Base-by-base conservation (phyloP, 768 basidiomycete genomes). In the Cystofilobasidium ferigula region DNA sequence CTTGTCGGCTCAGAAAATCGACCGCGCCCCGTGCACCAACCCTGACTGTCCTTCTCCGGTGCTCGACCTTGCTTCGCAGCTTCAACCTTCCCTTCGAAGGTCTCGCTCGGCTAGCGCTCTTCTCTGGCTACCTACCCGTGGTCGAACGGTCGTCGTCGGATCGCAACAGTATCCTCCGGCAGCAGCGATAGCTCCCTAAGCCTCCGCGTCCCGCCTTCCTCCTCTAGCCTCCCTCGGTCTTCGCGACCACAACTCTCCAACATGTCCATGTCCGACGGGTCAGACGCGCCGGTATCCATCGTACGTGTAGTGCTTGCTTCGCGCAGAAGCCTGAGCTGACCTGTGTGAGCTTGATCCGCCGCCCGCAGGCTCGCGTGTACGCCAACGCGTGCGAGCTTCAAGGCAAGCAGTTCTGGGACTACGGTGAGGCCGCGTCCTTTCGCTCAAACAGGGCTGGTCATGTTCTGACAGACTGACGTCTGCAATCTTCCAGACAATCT, bases 401-500 rank as follows among this genome's bases (percentile, higher is more conserved):
- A 69, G 92, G 92, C 26, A 83, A 89, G 68, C 83, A 87, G 70
- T 95, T 91, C 92, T 86, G 90, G 75, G 92, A 95, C 83, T 95
- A 95, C 75, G 92, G 92, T 93, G 70, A 71, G 80, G 73, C 69
- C 67, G 59, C 64, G 61, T 51, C 60, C 63, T 57, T 65, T 38
- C 12, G 18, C 28, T 14, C 35, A n/a, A n/a, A n/a, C n/a, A n/a
- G n/a, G n/a, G n/a, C n/a, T n/a, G n/a, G n/a, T n/a, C n/a, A n/a
- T n/a, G n/a, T n/a, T n/a, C n/a, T n/a, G n/a, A n/a, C n/a, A n/a
- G 14, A 8, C 9, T 8, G 22, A 47, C 22, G 45, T n/a, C 9
- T n/a, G 45, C 10, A 13, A 24, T 5, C 45, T 47, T n/a, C 45
- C 45, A 75, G 89, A 97, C 81, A 93, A 92, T 76, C 82, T 97